Evolutionary conservation across 768 basidiomycete species (phyloP).

Genomic region (Trametes cinnabarina): DNA sequence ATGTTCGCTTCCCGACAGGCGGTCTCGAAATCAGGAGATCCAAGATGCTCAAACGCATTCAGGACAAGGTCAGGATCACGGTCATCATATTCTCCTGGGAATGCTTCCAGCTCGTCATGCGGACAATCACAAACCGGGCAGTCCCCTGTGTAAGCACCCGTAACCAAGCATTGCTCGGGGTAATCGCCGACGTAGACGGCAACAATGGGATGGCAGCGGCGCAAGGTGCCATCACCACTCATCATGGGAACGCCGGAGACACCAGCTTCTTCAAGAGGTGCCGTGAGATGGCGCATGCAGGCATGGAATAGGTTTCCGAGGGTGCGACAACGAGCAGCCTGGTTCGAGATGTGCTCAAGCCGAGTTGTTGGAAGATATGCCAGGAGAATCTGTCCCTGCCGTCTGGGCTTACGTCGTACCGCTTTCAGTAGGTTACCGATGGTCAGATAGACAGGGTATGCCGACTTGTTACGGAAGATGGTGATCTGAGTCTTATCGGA

Average conservation of each 20-base stretch:
- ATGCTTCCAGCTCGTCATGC: background rate
- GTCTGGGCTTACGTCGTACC: too few relatives aligned
- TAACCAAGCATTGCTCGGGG: slow-evolving; percentile 22
- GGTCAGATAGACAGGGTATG: too few relatives aligned
- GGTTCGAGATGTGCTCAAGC: slow-evolving; percentile 13
- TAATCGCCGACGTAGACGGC: slow-evolving; percentile 19
- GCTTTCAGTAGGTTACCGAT: too few relatives aligned
- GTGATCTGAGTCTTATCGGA: too few relatives aligned
- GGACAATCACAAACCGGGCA: slow-evolving; percentile 11
- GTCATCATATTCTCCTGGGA: background rate
- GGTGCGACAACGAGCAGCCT: slow-evolving; percentile 23
- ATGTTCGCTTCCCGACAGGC: slow-evolving; percentile 11
- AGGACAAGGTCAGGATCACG: slow-evolving; percentile 2
- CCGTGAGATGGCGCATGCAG: slow-evolving; percentile 31
- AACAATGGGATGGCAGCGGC: slow-evolving; percentile 29
- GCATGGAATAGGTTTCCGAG: slow-evolving; percentile 39
- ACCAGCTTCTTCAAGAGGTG: slow-evolving; percentile 32
- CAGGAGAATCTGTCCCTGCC: too few relatives aligned
- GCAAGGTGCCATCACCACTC: slow-evolving; percentile 37
- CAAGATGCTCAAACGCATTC: background rate
- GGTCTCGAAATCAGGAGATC: slow-evolving; percentile 22
- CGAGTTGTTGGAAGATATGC: slow-evolving; percentile 11
- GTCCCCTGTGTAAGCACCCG: slow-evolving; percentile 14
- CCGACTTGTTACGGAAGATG: too few relatives aligned
- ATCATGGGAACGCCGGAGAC: slow-evolving; percentile 31